phyloP scores from a whole-genome alignment of 352 stramenopile species.

The Halophytophthora polymorphica region DNA sequence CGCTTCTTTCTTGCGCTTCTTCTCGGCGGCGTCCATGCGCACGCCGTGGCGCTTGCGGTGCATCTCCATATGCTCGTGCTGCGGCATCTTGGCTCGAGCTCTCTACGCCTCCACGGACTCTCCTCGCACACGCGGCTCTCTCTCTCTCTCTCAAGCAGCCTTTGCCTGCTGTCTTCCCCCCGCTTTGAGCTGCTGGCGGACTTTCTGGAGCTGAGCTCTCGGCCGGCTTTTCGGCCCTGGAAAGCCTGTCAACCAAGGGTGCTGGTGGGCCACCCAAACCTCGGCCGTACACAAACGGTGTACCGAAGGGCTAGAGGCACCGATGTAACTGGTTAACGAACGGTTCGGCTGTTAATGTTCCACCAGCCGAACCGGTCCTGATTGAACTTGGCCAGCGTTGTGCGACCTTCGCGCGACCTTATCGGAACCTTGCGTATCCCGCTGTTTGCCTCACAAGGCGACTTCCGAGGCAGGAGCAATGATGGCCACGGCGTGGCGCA shows the following conservation, averaged over 20 bases:
- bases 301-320: too few species aligned
- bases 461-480: neutral
- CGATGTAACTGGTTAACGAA: neutral
- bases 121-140: neutral
- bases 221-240: conserved; percentile 5
- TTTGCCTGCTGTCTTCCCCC: neutral
- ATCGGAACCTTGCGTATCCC: neutral
- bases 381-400: neutral
- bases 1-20: conserved; percentile 98
- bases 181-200: neutral
- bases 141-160: too few species aligned
- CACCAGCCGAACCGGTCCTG: neutral
- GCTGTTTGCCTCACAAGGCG: too few species aligned
- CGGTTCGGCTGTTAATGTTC: neutral
- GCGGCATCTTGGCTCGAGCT: conserved; percentile 83
- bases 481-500: conserved; percentile 8
- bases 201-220: conserved; percentile 17
- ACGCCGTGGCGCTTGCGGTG: conserved; percentile 99
- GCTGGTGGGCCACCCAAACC: conserved; percentile 21
- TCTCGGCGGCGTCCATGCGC: conserved; percentile 96
- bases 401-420: conserved; percentile 17
- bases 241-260: too few species aligned
- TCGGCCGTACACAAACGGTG: too few species aligned
- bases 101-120: neutral
- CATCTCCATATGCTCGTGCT: conserved; percentile 99